A percentile compares a stretch with the other conserved stretches of the same genome.
Evolutionary conservation across 768 basidiomycete species (phyloP).

Genomic region (Candolleomyces eurysporus): DNA sequence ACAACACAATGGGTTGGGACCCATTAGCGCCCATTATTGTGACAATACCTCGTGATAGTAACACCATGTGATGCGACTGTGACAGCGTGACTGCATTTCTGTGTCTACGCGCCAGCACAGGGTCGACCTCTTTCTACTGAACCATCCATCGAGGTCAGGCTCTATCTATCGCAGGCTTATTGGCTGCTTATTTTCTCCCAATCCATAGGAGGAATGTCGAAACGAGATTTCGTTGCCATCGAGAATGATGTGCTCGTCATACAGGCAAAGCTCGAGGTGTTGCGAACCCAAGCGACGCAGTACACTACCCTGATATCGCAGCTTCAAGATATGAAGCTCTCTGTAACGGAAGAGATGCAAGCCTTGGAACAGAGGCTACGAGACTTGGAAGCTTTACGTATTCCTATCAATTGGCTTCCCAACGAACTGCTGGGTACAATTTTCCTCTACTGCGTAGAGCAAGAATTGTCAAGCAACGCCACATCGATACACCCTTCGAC

Average conservation of each 20-base stretch:
- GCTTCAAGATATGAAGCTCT: slow-evolving; percentile 35
- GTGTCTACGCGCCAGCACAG: neutral
- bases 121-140: no score
- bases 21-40: neutral
- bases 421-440: slow-evolving; percentile 45
- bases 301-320: slow-evolving; percentile 39
- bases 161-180: no score
- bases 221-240: neutral
- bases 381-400: slow-evolving; percentile 36
- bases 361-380: slow-evolving; percentile 25
- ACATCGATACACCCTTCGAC: no score
- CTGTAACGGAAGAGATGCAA: slow-evolving; percentile 31
- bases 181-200: no score
- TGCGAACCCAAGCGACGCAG: slow-evolving; percentile 37
- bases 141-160: no score
- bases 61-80: neutral
- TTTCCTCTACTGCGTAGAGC: slow-evolving; percentile 29
- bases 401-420: slow-evolving; percentile 52
- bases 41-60: neutral
- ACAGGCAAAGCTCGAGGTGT: slow-evolving; percentile 31
- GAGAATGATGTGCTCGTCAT: neutral
- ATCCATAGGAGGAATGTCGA: no score
- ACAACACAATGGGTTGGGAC: no score
- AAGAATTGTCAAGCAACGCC: slow-evolving; percentile 17
- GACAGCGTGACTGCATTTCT: neutral